Evolutionary conservation across 1,284 basidiomycete genomes (phyloP), one percentile per base, ranked within the genome.

Genomic region (Boletellus sp.): DNA sequence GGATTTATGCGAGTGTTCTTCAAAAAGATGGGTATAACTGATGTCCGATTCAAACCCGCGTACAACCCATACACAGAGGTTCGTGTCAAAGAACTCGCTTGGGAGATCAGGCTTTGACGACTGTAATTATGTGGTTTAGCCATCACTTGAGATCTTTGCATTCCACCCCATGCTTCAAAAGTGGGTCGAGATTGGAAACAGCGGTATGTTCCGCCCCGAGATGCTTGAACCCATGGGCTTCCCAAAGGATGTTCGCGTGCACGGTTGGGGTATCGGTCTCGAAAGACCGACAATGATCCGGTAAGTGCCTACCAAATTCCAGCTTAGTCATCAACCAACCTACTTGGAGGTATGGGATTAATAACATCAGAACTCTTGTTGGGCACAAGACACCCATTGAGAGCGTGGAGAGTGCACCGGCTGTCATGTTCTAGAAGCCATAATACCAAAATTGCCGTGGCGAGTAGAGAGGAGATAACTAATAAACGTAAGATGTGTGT

Each of bases 261-360:
- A 97, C 59, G 97, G 97, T 18, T 99, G 96, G 93, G 97, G 97
- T 50, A 82, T 99, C 59, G 85, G 87, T 65, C 77, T 99, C 33
- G 97, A 99, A 74, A 78, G 97, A 56, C 97, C 97, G n/a, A 99
- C 97, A 1, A 99, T 99, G 97, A 99, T 99, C 74, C 85, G 93
- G 91, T 91, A 58, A 56, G 85, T 73, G 19, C 22, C 18, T 22
- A 4, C 24, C 8, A 15, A 36, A 35, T 12, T 22, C 21, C 4
- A 30, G 35, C 47, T 22, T 19, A 8, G 19, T 11, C 18, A 55
- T 21, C 28, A 52, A 42, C 32, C 43, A 21, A 46, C 43, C 37
- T 37, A 51, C 33, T 50, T n/a, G 4, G 54, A 90, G 89, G 44
- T 89, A 88, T 62, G 85, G 83, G 35, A 96, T 99, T 68, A 95